Evolutionary conservation across 257 asterid genomes (phyloP), one percentile per base, ranked within the genome.

Genomic region (Solanum pennellii): DNA sequence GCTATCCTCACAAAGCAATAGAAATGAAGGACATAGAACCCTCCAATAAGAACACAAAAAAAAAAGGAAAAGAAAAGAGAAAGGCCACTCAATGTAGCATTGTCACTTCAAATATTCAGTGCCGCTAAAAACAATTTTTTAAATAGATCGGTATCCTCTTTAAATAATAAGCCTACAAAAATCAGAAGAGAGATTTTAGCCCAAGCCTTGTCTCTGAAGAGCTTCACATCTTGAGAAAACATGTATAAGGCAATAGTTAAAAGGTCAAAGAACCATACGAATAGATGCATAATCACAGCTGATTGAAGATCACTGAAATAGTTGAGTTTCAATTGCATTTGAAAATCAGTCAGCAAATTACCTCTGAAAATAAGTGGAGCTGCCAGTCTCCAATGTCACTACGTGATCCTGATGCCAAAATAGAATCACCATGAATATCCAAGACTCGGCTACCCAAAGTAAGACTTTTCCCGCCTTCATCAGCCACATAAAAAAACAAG

Each of bases 401-500:
- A 76, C 92, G 92, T 71, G 95, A 91, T 86, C 98, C 99, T 83
- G 92, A 90, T 2, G 98, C 98, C 86, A 97, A 89, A 89, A 91
- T 65, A 85, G 90, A 89, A 84, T 92, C 91, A 56, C 90, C 93
- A 20, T 93, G 91, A 73, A 87, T 68, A 88, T 89, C 92, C 73
- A 87, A 84, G 88, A 88, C 88, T 82, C 92, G 90, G 83, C 91
- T 86, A 62, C 97, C 98, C 89, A 95, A 92, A 87, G 90, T 90
- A 60, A 97, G 88, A 91, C 96, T 86, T 89, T 60, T 88, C 87
- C 94, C 98, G 85, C 92, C 92, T 93, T 97, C 99, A 93, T 97
- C 99, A 85, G 95, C 99, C 93, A 97, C 89, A 89, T 97, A 97
- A 91, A 97, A 97, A 95, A 96, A 97, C 86, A 96, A 89, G 90